A percentile compares a stretch with the other conserved stretches of the same genome.
Conservation (phyloP, 78 protist species). For the Dictyostelium purpureum region DNA sequence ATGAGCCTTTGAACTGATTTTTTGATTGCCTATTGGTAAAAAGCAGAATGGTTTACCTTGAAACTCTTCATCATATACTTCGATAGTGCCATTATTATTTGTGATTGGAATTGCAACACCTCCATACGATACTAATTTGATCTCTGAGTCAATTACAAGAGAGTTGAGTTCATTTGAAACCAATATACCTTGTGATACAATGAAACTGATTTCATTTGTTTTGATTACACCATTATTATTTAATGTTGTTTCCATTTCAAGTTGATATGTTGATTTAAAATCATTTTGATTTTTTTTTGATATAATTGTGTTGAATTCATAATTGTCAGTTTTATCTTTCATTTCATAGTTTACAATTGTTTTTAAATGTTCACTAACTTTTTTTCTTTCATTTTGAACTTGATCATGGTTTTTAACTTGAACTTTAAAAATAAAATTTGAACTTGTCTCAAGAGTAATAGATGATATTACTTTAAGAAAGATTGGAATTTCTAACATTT, state of each 20-base stretch:
- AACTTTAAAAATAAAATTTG: neutral
- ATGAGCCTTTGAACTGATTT: conserved; percentile 2
- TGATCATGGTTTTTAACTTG: neutral
- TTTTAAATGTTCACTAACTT: neutral
- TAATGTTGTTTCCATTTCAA: neutral
- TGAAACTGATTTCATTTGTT: neutral
- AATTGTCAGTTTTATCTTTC: neutral
- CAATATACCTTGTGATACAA: neutral
- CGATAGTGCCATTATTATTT: too few relatives aligned
- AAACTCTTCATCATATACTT: neutral
- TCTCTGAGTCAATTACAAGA: neutral
- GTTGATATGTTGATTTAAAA: neutral
- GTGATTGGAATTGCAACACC: conserved; percentile 25
- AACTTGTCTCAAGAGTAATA: neutral
- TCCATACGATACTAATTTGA: conserved; percentile 40
- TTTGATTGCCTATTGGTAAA: conserved; percentile 37
- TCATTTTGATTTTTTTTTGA: neutral
- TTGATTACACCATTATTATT: neutral
- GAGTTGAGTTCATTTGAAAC: neutral
- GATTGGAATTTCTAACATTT: neutral
- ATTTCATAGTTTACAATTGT: neutral
- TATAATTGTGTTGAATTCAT: neutral
- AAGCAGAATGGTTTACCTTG: conserved; percentile 46
- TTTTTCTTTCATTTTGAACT: neutral
- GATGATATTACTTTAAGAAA: neutral